Percentiles rank a stretch among this genome's conserved stretches.
phyloP scores from a whole-genome alignment of 139 green algal species.

The Closterium sp. region DNA sequence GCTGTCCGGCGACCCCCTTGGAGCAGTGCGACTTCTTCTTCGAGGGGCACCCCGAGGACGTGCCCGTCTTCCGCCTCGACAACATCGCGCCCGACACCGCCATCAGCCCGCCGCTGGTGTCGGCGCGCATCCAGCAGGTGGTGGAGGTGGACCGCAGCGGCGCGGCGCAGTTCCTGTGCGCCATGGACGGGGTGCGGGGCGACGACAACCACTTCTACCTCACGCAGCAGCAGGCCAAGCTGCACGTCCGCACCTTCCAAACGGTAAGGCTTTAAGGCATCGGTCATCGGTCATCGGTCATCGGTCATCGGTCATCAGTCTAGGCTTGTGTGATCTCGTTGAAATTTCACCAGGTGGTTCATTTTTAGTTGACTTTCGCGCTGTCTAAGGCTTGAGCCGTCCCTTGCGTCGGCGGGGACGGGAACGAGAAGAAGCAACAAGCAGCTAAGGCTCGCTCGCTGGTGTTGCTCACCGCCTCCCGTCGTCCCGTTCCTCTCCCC shows the following conservation, averaged over 20 bases:
- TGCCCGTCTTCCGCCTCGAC: conserved; percentile 8
- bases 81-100: conserved; percentile 8
- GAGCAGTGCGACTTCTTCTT: conserved; percentile 30
- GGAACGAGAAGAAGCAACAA: too few relatives aligned
- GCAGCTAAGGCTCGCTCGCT: too few relatives aligned
- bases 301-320: too few relatives aligned
- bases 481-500: background rate
- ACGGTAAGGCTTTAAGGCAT: background rate
- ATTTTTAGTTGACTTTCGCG: background rate
- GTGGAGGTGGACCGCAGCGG: background rate
- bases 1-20: conserved; percentile 4
- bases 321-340: too few relatives aligned
- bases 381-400: too few relatives aligned
- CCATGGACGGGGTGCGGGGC: background rate
- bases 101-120: conserved; percentile 14
- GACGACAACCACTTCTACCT: conserved; percentile 15
- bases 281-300: too few relatives aligned
- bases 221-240: background rate
- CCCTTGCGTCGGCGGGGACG: too few relatives aligned
- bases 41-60: conserved; percentile 12
- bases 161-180: conserved; percentile 2
- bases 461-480: background rate
- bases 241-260: conserved; percentile 31
- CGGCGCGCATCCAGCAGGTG: background rate
- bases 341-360: background rate